Evolutionary conservation across 441 rosid genomes (phyloP).

Genomic region (Erodium moschatum): DNA sequence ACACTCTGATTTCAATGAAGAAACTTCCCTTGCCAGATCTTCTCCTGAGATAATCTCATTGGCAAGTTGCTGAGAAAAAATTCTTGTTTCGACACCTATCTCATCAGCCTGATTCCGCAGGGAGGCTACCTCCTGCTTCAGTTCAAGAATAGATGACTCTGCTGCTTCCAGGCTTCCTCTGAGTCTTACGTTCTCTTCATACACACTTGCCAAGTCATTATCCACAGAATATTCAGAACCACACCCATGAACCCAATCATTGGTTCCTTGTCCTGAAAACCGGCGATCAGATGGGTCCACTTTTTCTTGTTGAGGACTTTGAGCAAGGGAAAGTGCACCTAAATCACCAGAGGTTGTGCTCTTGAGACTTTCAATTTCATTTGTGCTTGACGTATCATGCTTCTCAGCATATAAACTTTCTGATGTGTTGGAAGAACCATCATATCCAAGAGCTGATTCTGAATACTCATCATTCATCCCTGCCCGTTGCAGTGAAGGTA

Average conservation of each 20-base stretch:
- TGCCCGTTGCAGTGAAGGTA: constrained; percentile 36
- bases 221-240: constrained; percentile 61
- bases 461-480: constrained; percentile 46
- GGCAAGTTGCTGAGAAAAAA: constrained; percentile 58
- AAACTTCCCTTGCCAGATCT: constrained; percentile 66
- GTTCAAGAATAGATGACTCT: constrained; percentile 67
- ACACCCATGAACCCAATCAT: constrained; percentile 62
- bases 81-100: constrained; percentile 62
- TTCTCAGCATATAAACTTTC: constrained; percentile 76
- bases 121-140: constrained; percentile 62
- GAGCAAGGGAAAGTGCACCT: constrained; percentile 46
- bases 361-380: constrained; percentile 74
- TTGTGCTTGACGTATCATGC: constrained; percentile 65
- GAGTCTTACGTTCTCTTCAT: constrained; percentile 74
- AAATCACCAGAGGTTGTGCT: constrained; percentile 72
- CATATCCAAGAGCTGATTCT: constrained; percentile 67
- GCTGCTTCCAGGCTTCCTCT: constrained; percentile 74
- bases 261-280: constrained; percentile 39
- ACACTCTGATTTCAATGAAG: constrained; percentile 68
- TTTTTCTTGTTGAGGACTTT: constrained; percentile 53
- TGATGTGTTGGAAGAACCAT: constrained; percentile 87
- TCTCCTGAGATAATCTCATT: constrained; percentile 84
- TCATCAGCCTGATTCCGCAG: constrained; percentile 67
- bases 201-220: constrained; percentile 48
- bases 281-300: constrained; percentile 45